Conservation (phyloP, 768 basidiomycete genomes). For the Leucosporidium yakuticum region DNA sequence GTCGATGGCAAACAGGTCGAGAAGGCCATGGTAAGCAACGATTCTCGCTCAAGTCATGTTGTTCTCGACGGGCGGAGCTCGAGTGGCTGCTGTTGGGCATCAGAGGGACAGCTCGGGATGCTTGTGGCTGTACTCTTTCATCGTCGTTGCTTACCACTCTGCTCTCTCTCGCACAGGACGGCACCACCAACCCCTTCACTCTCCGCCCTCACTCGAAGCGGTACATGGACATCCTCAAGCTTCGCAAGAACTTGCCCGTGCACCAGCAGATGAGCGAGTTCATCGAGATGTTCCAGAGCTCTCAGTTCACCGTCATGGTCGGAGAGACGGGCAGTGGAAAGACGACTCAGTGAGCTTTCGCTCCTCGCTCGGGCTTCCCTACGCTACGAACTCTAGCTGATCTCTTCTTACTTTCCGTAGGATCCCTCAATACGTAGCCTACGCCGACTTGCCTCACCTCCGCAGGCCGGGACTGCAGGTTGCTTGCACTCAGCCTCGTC, state of each 20-base stretch:
- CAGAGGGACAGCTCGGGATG: not conserved
- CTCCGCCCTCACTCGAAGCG: conserved; percentile 65
- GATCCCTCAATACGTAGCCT: conserved; percentile 94
- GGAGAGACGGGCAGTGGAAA: conserved; percentile 95
- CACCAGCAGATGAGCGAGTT: conserved; percentile 90
- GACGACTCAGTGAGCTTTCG: conserved; percentile 72
- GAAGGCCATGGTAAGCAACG: conserved; percentile 57
- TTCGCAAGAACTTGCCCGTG: conserved; percentile 83
- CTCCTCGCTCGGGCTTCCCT: not conserved
- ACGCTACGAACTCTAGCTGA: no score
- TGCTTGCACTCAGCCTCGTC: conserved; percentile 91
- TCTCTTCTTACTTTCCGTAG: conserved; percentile 45
- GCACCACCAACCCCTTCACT: conserved; percentile 82
- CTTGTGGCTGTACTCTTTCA: not conserved
- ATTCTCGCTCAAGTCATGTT: not conserved
- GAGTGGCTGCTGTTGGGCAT: not conserved
- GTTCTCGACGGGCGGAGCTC: not conserved
- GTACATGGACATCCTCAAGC: conserved; percentile 79
- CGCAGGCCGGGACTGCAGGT: conserved; percentile 69
- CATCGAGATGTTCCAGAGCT: conserved; percentile 57
- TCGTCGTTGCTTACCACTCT: conserved; percentile 4
- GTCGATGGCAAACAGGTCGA: conserved; percentile 62
- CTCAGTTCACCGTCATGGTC: conserved; percentile 81
- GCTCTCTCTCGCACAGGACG: conserved; percentile 51
- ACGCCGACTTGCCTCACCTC: conserved; percentile 83